Percentiles rank a stretch among this genome's conserved stretches.
Evolutionary conservation across 2,329 filamentous ascomycete species (phyloP).

Genomic region (Cladorrhinum sp.): DNA sequence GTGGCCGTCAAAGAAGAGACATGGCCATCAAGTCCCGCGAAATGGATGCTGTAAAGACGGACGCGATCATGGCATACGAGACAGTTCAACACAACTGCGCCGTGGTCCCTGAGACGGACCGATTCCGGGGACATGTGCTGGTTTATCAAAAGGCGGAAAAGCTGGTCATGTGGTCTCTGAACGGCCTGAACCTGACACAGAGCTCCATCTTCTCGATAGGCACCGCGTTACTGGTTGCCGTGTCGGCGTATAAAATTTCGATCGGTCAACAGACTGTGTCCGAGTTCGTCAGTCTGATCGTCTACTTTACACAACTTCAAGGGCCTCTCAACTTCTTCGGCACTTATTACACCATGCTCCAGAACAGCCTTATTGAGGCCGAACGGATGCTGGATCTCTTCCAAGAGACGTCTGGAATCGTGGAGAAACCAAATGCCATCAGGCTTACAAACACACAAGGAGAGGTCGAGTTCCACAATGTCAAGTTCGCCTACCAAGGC

Average conservation of each 20-base stretch:
- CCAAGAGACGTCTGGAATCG: constrained; percentile 89
- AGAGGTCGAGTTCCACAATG: constrained; percentile 81
- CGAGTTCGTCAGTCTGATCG: constrained; percentile 69
- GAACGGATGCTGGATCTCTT: constrained; percentile 95
- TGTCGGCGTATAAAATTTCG: constrained; percentile 74
- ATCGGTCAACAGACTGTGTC: constrained; percentile 63
- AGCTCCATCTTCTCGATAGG: constrained; percentile 79
- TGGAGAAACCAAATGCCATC: constrained; percentile 67
- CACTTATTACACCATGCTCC: constrained; percentile 92
- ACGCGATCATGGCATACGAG: constrained; percentile 98
- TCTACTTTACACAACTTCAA: constrained; percentile 81
- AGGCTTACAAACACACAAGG: constrained; percentile 68
- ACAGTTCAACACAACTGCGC: constrained; percentile 90
- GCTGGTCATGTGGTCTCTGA: constrained; percentile 71
- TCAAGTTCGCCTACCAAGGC: constrained; percentile 73
- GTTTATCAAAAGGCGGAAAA: constrained; percentile 73
- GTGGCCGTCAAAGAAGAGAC: constrained; percentile 82
- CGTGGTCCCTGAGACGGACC: constrained; percentile 71
- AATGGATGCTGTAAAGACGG: constrained; percentile 96
- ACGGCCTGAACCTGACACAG: constrained; percentile 77
- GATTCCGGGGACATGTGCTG: constrained; percentile 67
- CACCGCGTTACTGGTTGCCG: constrained; percentile 66
- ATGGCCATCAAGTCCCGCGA: constrained; percentile 95
- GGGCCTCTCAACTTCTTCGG: constrained; percentile 84
- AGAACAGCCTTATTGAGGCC: constrained; percentile 95